Conservation (phyloP, 768 basidiomycete species). For the Agaricus blazei region DNA sequence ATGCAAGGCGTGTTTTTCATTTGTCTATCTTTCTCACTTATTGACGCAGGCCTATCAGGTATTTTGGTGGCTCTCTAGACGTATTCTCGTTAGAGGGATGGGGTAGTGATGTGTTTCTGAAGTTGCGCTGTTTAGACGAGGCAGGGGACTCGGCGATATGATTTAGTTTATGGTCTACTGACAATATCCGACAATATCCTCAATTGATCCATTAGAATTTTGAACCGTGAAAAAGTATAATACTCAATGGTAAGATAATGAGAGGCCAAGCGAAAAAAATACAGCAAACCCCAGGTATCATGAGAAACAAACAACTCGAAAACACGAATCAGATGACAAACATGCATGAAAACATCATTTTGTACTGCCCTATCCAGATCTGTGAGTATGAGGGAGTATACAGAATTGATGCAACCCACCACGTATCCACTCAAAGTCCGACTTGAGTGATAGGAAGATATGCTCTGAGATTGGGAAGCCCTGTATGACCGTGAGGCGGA, state of each 20-base stretch:
- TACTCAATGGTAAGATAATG: slow-evolving; percentile 23
- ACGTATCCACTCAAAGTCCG: slow-evolving; percentile 67
- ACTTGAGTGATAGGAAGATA: slow-evolving; percentile 72
- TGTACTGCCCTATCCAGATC: slow-evolving; percentile 28
- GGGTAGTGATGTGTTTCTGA: slow-evolving; percentile 61
- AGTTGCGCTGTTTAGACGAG: slow-evolving; percentile 45
- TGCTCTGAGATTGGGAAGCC: slow-evolving; percentile 61
- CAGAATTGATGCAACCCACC: slow-evolving; percentile 37
- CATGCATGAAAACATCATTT: slow-evolving; percentile 27
- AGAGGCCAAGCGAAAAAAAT: slow-evolving; percentile 17
- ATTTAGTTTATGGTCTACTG: neutral
- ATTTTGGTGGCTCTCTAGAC: slow-evolving; percentile 85
- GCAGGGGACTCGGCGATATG: slow-evolving; percentile 40
- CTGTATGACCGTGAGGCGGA: slow-evolving; percentile 66
- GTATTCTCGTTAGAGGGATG: slow-evolving; percentile 79
- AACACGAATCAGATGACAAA: slow-evolving; percentile 10
- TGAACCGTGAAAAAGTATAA: slow-evolving; percentile 26
- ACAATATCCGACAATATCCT: neutral
- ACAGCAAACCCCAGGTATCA: slow-evolving; percentile 22
- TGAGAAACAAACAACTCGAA: slow-evolving; percentile 6
- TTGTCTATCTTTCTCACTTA: neutral
- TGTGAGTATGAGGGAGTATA: neutral
- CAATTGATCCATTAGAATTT: slow-evolving; percentile 21
- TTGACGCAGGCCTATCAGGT: slow-evolving; percentile 27
- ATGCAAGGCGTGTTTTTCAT: slow-evolving; percentile 45